Evolutionary conservation across 768 basidiomycete species (phyloP), one percentile per base, ranked within the genome.

Genomic region (Boletus reticuloceps): DNA sequence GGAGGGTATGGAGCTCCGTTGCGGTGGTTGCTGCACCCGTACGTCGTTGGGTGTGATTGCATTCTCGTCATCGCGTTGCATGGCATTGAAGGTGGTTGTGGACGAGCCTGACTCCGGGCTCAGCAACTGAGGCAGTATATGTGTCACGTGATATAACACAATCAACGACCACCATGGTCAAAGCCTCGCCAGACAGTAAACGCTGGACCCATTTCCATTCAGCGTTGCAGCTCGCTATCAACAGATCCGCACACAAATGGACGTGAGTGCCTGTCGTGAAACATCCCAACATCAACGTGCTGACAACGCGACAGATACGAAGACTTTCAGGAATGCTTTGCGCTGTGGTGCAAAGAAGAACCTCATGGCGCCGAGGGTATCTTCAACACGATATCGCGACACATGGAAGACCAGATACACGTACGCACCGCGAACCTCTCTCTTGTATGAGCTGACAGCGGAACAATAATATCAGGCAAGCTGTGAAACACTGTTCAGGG

Each of bases 351-450:
- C 31, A 81, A 86, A 59, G 84, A 86, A 59, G 83, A 85, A 56
- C 82, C 80, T 55, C 82, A 85, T 49, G 80, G 83, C 12, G 79
- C 84, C 1, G 76, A 77, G 29, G 80, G 79, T 4, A 82, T 82
- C 1, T 86, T 79, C 64, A 84, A 84, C 52, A 82, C 81, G 17
- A 82, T 91, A 17, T 83, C 88, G 6, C 77, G 82, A 58, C 87
- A 88, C 51, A 86, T 90, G 63, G 88, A 91, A 60, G 78, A 82
- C 13, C 78, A 83, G 48, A 86, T 82, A 70, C 77, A 69, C 68
- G 51, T 49, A n/a, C n/a, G 52, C 54, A 25, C 39, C 19, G 13
- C 11, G 22, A 45, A 13, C 5, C 5, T 47, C 2, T 25, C 38
- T 36, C 25, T 47, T 27, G 41, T 25, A 27, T 52, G 34, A 51